Base-by-base conservation (phyloP, 176 grass and related monocot genomes). In the Melocanna baccifera region DNA sequence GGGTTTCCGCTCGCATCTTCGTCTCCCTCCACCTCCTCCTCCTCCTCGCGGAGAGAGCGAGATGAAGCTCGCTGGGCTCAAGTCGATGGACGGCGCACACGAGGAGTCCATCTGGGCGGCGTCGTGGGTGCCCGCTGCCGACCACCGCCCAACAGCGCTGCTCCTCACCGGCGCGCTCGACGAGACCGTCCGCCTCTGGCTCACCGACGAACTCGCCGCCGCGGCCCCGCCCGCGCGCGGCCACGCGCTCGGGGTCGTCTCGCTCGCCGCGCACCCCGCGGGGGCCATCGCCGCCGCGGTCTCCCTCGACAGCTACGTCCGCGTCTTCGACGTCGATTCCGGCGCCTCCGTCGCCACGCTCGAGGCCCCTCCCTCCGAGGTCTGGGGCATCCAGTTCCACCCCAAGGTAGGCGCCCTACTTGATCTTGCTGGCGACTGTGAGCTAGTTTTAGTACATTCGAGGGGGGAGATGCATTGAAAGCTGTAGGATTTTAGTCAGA, bases 91-190 rank as follows among this genome's bases (percentile, higher is more conserved):
- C 67, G 86, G 66, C 32, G 89, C 89, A 13, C 96, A 98, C 80
- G 93, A 98, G 25, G 93, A 98, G 63, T 98, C 96, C n/a, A 81
- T 98, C 84, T 98, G 91, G 96, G 96, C 96, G 62, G 91, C 85
- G 42, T 78, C 86, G 25, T 98, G 93, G 96, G 91, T 90, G 41
- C 92, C 95, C 3, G 87, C 92, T 13, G 79, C 77, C 26, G 76
- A 86, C 19, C 73, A 69, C 62, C 83, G 91, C 53, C 78, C 93
- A 40, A 53, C 91, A 16, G 85, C 87, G 25, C 83, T 98, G 83
- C 86, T 98, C 64, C 87, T 98, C 23, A 98, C 91, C 12, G 91
- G 96, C 3, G 87, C 89, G 22, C 89, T 98, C 73, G 91, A 98
- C 65, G 96, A 98, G 89, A 87, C 96, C 70, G 89, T 90, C 40